Base-by-base conservation (phyloP, 345 rosid species). In the Turritis glabra region DNA sequence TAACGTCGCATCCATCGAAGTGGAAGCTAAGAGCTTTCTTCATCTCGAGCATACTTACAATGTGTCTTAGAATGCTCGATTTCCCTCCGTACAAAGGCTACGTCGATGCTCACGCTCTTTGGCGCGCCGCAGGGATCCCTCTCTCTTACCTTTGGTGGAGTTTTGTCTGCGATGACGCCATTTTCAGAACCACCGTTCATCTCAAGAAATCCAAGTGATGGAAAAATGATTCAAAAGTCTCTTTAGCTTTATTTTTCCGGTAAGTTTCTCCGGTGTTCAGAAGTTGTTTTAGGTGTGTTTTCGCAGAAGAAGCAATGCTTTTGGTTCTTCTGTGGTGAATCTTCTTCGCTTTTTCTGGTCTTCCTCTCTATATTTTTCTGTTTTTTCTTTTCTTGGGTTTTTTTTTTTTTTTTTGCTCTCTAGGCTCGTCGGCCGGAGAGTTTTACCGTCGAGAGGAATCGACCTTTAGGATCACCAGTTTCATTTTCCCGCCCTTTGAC, bases 101-200 rank as follows among this genome's bases (percentile, higher is more conserved):
- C 18, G 70, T 94, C 0, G 98, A 94, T 79, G 88, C 98, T 54
- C 93, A 84, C 15, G 88, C 88, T 33, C 84, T 91, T 26, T 87
- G 96, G 94, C 88, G 89, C 44, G 89, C 87, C 18, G 74, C 84
- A 5, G 80, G 83, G 51, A 82, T 94, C 73, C 96, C 95, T 15
- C 86, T 94, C 18, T 76, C 93, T 15, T 91, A 87, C 67, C 70
- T 91, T 23, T 89, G 89, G 87, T 94, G 98, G 98, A 89, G 97
- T 80, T 91, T 94, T 75, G 82, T 83, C 61, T 80, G 88, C 65
- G 96, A 91, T 38, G 97, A 94, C 40, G 95, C 95, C 0, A 90
- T 85, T 73, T 86, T 87, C 68, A 72, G 87, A 65, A 88, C 98
- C 61, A 53, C 85, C 17, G 75, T 82, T 74, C 82, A 77, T 64